Evolutionary conservation across 768 basidiomycete species (phyloP), one percentile per base, ranked within the genome.

Genomic region (Pleurotus tuoliensis): DNA sequence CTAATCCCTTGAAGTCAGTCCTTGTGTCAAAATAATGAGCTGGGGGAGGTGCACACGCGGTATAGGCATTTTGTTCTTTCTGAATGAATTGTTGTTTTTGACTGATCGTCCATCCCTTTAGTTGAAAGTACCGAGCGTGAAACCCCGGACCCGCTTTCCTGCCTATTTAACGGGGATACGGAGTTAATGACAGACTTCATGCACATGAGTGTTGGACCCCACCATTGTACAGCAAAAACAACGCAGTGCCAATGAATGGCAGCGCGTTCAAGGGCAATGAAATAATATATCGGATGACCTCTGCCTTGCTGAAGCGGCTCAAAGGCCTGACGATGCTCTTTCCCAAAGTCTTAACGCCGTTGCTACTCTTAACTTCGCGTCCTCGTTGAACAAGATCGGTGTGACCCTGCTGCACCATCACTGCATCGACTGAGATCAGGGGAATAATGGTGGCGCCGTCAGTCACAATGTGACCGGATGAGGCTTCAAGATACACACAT

Each of bases 231-330:
- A 82, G 62, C 18, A 87, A 65, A 71, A 90, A 88, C 57, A 83
- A 63, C 13, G 74, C 78, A 2, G 86, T 87, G 5, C 88, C 87
- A 40, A 88, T 73, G 20, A 79, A 76, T 0, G 88, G 88, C 22
- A 90, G 76, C 30, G 82, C 68, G 69, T 88, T 90, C 51, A 89
- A 75, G 15, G 87, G 88, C 5, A 89, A 71, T 3, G 82, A 83
- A 20, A 87, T 61, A 38, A 88, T 61, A 65, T 88, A 90, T 61
- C 82, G 72, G 15, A 84, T 62, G 44, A 87, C 61, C 12, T 76
- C 74, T 43, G 75, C 75, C 39, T 69, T 71, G 38, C 72, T 74
- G 59, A 81, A 75, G 16, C 71, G 71, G 46, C 72, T 67, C 22
- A 82, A 65, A 9, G 81, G 79, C 60, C 77, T 75, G 18, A 78